Base-by-base conservation (phyloP, 2,329 filamentous ascomycete species). In the Fusarium palustre region DNA sequence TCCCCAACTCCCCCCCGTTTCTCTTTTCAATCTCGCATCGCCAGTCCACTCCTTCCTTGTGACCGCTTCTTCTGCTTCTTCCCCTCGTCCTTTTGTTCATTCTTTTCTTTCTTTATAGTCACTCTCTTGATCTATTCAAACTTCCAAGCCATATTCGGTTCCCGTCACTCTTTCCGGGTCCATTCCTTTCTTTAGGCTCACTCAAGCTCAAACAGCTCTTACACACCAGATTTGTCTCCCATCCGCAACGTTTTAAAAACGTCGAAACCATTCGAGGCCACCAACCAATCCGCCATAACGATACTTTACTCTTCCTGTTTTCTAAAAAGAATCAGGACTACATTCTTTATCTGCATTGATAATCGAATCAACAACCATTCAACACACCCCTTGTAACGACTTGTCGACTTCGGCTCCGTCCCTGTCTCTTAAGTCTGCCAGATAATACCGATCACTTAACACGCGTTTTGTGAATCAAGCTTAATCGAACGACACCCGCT, bases 101-200 rank as follows among this genome's bases (percentile, higher is more conserved):
- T 79, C 78, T 79, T 82, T 81, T 76, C n/a, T 79, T 82, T 82
- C 78, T 77, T 80, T 84, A 80, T 78, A 84, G 83, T 86, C 84
- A 79, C 80, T 86, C 83, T 79, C 83, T 86, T 84, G 78, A 77
- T 59, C 52, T 64, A 70, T 73, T 61, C 45, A 60, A 72, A 59
- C 62, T 71, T 75, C 53, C 73, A 64, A 64, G 78, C 79, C 77
- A 74, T 78, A 25, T 74, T 76, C 75, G 80, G 79, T 78, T 76
- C 81, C 83, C 83, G 82, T 82, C 84, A 85, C 82, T 85, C 84
- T 76, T 84, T 86, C 78, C 83, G 79, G 80, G 78, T 78, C 78
- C 77, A 80, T 82, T 81, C 77, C 82, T 79, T 79, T 81, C 79
- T 70, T 79, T 80, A 70, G 77, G 75, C 76, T 78, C 69, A 59